Conservation (phyloP, 2,329 filamentous ascomycete genomes). For the Sporothrix inflata region DNA sequence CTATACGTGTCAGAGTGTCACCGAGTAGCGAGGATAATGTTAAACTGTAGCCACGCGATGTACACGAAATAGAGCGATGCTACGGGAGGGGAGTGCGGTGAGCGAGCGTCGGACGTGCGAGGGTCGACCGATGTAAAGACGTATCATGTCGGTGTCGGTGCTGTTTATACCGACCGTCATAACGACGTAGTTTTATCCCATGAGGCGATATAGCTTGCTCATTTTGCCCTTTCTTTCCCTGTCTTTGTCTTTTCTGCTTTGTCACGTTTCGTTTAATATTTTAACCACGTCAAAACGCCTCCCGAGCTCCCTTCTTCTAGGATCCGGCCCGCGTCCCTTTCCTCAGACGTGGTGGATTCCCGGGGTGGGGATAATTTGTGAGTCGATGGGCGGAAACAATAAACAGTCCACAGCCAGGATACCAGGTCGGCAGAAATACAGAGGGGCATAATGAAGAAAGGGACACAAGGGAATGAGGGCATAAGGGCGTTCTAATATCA, state of each 20-base stretch:
- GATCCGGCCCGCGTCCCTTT: conserved; percentile 13
- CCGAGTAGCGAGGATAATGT: too few species aligned
- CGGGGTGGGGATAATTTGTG: neutral
- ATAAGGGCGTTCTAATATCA: neutral
- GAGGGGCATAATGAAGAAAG: neutral
- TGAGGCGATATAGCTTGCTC: neutral
- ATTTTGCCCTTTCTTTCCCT: neutral
- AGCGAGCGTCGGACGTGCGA: neutral
- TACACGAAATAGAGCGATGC: neutral
- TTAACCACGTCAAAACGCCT: neutral
- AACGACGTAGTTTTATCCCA: neutral
- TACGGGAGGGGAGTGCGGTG: neutral
- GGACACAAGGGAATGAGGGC: neutral
- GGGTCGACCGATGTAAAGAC: neutral
- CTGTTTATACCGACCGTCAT: conserved; percentile 1
- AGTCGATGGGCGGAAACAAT: neutral
- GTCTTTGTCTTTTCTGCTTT: neutral
- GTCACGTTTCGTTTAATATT: neutral
- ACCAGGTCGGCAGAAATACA: neutral
- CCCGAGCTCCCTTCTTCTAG: neutral
- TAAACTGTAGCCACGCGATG: too few species aligned
- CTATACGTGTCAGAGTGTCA: neutral
- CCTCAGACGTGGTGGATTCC: neutral
- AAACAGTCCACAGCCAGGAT: neutral
- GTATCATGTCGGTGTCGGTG: neutral